Evolutionary conservation across 441 rosid species (phyloP).

Genomic region (California macrophylla): DNA sequence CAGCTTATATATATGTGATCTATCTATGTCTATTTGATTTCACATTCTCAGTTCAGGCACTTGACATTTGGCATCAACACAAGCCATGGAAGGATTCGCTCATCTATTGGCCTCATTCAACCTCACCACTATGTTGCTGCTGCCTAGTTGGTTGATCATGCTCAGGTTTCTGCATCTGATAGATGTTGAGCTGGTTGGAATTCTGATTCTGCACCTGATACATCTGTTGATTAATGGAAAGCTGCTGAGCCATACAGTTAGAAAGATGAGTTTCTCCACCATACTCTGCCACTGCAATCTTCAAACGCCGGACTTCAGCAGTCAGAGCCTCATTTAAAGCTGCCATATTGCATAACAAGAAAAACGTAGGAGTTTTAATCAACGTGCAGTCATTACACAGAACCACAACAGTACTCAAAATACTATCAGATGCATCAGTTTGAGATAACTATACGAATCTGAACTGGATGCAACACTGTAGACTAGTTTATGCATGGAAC

Average conservation of each 20-base stretch:
- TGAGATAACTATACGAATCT: not conserved
- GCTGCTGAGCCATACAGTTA: constrained; percentile 7
- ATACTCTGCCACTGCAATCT: not conserved
- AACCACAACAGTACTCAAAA: not conserved
- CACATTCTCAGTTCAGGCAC: not conserved
- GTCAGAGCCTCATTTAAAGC: not conserved
- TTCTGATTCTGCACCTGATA: not conserved
- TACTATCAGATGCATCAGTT: not conserved
- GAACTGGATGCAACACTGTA: not conserved
- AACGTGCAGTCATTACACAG: not conserved
- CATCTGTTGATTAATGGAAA: not conserved
- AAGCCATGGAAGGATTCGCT: not conserved
- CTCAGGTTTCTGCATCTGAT: not conserved
- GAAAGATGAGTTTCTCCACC: constrained; percentile 7
- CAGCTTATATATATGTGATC: no score
- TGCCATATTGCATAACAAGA: not conserved
- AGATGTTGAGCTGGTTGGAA: constrained; percentile 1
- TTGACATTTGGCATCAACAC: not conserved
- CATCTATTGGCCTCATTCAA: not conserved
- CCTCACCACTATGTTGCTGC: not conserved
- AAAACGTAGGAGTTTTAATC: not conserved
- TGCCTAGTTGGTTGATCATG: not conserved
- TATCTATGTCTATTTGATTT: not conserved
- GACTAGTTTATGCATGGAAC: not conserved
- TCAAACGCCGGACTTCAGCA: not conserved